Base-by-base conservation (phyloP, 495 filamentous ascomycete genomes). In the Aspergillus panamensis region DNA sequence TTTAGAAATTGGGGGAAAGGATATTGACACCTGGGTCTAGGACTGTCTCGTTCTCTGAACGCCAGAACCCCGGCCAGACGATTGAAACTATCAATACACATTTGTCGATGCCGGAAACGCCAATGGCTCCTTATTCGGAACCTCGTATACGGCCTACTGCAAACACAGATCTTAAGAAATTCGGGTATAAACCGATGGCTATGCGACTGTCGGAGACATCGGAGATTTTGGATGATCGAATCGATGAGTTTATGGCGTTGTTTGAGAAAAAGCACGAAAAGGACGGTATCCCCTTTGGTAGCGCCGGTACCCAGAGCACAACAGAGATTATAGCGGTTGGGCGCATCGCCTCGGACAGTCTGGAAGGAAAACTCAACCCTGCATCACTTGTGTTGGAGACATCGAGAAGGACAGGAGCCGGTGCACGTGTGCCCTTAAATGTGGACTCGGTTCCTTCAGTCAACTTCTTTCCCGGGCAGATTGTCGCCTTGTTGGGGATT, bases 381-480 rank as follows among this genome's bases (percentile, higher is more conserved):
- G 85, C 89, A 6, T 96, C 91, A 2, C 73, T 97, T 2, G 83
- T 97, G 14, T 80, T 98, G 3, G 94, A 98, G 69, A 91, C 87
- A 9, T 95, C 90, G 1, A 80, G 94, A 49, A 80, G 89, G n/a
- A 90, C 82, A 54, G 94, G 93, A 17, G 88, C 85, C 48, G 94
- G 91, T 20, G 69, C 86, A 48, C 83, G 94, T 55, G 81, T 96
- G 20, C 90, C 90, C 4, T 75, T 98, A 19, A 88, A 91, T 64
- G 67, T 97, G 8, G 80, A 87, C 57, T 78, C 81, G 0, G 61
- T 96, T 1, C 72, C 78, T 2, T 81, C 82, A 6, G 89, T 85
- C 72, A 88, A 91, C 59, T 91, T 97, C 78, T 96, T 98, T 71
- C 92, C 93, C 0, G 94, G 94, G 16, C 91, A 97, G 66, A 96